phyloP scores from a whole-genome alignment of 495 filamentous ascomycete species.

The Penicillium canescens region DNA sequence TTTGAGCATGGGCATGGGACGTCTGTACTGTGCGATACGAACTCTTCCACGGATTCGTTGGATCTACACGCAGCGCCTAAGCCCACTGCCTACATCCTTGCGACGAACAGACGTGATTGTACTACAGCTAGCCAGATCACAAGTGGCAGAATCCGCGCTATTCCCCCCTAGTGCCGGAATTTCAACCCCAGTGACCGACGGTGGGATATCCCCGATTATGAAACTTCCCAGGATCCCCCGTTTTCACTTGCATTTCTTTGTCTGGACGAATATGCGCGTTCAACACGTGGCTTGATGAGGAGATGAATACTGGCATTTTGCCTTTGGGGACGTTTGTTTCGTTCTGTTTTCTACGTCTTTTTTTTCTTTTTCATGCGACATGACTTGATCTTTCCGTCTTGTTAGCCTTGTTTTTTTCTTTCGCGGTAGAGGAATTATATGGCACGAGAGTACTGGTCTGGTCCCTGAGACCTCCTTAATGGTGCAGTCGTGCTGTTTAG shows the following conservation, averaged over 20 bases:
- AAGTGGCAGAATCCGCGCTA: not conserved
- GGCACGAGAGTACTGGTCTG: not conserved
- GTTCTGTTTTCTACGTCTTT: conserved; percentile 9
- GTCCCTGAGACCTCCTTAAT: not conserved
- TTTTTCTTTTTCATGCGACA: conserved; percentile 11
- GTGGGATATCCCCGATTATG: not conserved
- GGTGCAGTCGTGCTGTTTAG: not conserved
- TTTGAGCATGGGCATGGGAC: not conserved
- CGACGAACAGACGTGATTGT: conserved; percentile 8
- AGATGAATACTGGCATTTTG: not conserved
- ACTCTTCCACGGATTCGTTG: not conserved
- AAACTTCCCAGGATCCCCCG: not conserved
- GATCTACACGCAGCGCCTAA: not conserved
- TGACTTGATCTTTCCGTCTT: not conserved
- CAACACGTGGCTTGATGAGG: conserved; percentile 19
- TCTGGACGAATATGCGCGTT: conserved; percentile 16
- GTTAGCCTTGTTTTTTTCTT: not conserved
- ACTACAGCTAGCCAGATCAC: not conserved
- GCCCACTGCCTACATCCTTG: not conserved
- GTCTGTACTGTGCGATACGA: not conserved
- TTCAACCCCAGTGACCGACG: not conserved
- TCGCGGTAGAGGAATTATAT: not conserved
- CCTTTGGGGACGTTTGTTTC: not conserved
- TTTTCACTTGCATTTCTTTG: conserved; percentile 2
- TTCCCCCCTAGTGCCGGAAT: not conserved